Evolutionary conservation across 2,329 filamentous ascomycete genomes (phyloP).

Genomic region (Monilinia vaccinii-corymbosi): DNA sequence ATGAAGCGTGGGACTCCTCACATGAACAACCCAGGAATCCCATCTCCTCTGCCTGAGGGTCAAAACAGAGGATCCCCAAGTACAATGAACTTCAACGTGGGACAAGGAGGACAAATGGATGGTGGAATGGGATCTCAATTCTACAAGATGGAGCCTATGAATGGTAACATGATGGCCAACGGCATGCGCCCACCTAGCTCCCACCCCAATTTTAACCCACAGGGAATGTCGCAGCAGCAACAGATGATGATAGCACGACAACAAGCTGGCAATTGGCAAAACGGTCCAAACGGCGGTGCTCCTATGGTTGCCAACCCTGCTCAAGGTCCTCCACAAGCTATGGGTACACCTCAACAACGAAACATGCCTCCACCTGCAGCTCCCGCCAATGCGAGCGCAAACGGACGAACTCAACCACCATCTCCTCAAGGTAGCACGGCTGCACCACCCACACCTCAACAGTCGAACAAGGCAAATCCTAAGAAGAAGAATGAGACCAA

Average conservation of each 20-base stretch:
- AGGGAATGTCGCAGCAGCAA: conserved; percentile 44
- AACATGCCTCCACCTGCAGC: conserved; percentile 60
- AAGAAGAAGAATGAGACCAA: conserved; percentile 84
- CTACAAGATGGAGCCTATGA: conserved; percentile 45
- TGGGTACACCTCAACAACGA: conserved; percentile 62
- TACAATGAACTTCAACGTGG: conserved; percentile 52
- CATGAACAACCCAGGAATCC: conserved; percentile 59
- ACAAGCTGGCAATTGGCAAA: conserved; percentile 27
- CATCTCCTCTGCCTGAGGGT: conserved; percentile 63
- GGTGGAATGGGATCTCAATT: conserved; percentile 50
- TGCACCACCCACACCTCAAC: conserved; percentile 68
- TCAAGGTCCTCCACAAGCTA: conserved; percentile 32
- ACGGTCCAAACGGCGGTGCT: conserved; percentile 26
- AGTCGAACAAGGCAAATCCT: conserved; percentile 61
- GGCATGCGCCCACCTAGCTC: conserved; percentile 61
- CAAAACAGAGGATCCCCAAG: conserved; percentile 59
- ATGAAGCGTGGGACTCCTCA: conserved; percentile 73
- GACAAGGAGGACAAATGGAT: conserved; percentile 44
- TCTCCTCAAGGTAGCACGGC: conserved; percentile 54
- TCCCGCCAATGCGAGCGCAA: conserved; percentile 41
- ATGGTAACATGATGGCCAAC: conserved; percentile 53
- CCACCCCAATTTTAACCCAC: conserved; percentile 50
- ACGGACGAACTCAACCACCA: conserved; percentile 48
- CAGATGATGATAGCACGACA: conserved; percentile 46
- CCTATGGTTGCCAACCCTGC: conserved; percentile 39